Evolutionary conservation across 345 rosid species (phyloP).

Genomic region (Eucalyptus cladocalyx): DNA sequence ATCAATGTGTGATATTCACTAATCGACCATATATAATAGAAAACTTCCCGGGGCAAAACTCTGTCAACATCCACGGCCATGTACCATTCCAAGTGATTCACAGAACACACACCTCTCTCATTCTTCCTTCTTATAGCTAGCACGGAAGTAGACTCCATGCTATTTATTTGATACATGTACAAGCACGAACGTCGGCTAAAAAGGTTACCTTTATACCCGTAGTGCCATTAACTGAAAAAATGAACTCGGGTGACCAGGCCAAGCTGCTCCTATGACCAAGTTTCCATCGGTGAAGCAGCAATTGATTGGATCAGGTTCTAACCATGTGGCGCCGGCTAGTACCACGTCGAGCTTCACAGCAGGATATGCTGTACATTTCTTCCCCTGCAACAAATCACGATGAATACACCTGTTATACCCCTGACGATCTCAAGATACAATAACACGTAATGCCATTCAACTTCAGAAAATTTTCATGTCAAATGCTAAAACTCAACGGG

Average conservation of each 20-base stretch:
- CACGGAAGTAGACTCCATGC: not conserved
- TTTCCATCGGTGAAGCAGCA: slow-evolving; percentile 82
- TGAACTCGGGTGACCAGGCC: slow-evolving; percentile 93
- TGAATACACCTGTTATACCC: not conserved
- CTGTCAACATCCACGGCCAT: not conserved
- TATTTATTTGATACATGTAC: not conserved
- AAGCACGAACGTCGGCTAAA: not conserved
- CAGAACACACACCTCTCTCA: not conserved
- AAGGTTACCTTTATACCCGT: slow-evolving; percentile 52
- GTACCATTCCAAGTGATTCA: not conserved
- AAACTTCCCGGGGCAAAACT: not conserved
- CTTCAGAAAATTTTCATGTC: not conserved
- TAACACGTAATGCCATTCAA: not conserved
- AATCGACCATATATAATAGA: not conserved
- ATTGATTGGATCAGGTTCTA: slow-evolving; percentile 72
- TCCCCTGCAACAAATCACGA: slow-evolving; percentile 30
- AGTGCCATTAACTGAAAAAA: slow-evolving; percentile 64
- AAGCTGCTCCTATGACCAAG: slow-evolving; percentile 85
- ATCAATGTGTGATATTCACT: not conserved
- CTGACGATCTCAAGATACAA: not conserved
- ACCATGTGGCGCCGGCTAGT: slow-evolving; percentile 72
- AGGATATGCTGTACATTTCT: slow-evolving; percentile 86
- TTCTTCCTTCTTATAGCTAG: not conserved
- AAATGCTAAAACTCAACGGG: not conserved
- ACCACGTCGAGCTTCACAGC: slow-evolving; percentile 77